Conservation (phyloP, 1,284 basidiomycete genomes). For the Microbotryum violaceum region DNA sequence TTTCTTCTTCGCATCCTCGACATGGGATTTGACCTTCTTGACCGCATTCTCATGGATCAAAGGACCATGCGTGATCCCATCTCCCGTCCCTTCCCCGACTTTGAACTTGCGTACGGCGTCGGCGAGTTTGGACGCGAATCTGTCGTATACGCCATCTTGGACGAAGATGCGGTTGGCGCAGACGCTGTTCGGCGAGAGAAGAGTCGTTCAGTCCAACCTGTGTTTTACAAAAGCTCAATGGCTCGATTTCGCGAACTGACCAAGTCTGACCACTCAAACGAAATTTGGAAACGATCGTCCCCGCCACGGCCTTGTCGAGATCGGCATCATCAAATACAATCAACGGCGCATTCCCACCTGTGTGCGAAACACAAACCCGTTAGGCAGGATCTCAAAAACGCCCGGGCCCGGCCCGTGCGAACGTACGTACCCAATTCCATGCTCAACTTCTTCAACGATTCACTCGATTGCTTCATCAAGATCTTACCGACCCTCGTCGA, state of each 20-base stretch:
- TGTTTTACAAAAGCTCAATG: not conserved
- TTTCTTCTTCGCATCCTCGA: conserved; percentile 70
- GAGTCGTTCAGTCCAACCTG: not conserved
- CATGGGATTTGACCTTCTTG: conserved; percentile 78
- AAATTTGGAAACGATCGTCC: conserved; percentile 60
- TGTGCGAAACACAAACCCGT: too few relatives aligned
- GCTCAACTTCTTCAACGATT: conserved; percentile 75
- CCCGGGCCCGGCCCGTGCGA: too few relatives aligned
- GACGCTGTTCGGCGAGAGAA: conserved; percentile 18
- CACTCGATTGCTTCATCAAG: conserved; percentile 71
- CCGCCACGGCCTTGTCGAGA: conserved; percentile 81
- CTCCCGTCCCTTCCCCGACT: conserved; percentile 74
- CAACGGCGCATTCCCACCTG: conserved; percentile 77
- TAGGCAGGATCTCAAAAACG: too few relatives aligned
- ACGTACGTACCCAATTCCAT: conserved; percentile 23
- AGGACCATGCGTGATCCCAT: conserved; percentile 73
- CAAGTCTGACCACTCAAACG: conserved; percentile 65
- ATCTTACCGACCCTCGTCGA: conserved; percentile 79
- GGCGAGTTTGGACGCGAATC: conserved; percentile 72
- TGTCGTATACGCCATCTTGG: conserved; percentile 62
- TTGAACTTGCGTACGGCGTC: conserved; percentile 83
- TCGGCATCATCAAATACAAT: conserved; percentile 97
- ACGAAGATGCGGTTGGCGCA: conserved; percentile 35
- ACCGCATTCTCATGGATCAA: conserved; percentile 80
- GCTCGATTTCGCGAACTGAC: conserved; percentile 41